A percentile compares a stretch with the other conserved stretches of the same genome.
These are phyloP conservation scores for Bocquillonia castaneifolia DNA, from an alignment of 441 rosid species.

Conservation along the genomic window DNA sequence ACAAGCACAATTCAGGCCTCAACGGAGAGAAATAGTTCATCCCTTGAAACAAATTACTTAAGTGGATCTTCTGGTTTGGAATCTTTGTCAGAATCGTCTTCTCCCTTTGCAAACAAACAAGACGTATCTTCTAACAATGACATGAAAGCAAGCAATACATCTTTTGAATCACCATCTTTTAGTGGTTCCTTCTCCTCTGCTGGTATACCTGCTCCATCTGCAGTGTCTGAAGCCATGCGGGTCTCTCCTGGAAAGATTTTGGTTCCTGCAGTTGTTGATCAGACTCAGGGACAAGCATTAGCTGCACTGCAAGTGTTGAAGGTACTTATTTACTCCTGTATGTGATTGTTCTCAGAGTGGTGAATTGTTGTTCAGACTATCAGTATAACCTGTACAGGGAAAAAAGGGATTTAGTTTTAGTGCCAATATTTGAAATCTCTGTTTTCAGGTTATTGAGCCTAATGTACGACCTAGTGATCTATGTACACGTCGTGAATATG, in stretches of 20 bases:
- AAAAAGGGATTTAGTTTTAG: slow-evolving; percentile 9
- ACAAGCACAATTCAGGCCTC: slow-evolving; percentile 28
- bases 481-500: slow-evolving; percentile 90
- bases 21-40: slow-evolving; percentile 33
- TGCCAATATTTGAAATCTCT: slow-evolving; percentile 12
- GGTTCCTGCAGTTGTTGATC: slow-evolving; percentile 78
- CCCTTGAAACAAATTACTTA: slow-evolving; percentile 32
- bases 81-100: slow-evolving; percentile 32
- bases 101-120: slow-evolving; percentile 34
- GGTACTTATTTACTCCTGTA: slow-evolving; percentile 33
- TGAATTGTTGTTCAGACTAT: background rate
- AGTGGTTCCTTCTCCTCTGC: slow-evolving; percentile 43
- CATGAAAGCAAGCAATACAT: slow-evolving; percentile 25
- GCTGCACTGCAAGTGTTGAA: slow-evolving; percentile 79
- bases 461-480: slow-evolving; percentile 68
- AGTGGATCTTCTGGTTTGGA: slow-evolving; percentile 30
- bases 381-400: background rate
- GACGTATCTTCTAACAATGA: slow-evolving; percentile 31
- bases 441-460: slow-evolving; percentile 75
- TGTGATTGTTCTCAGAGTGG: background rate
- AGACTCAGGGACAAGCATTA: slow-evolving; percentile 81
- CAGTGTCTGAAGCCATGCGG: slow-evolving; percentile 55
- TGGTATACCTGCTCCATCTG: slow-evolving; percentile 91
- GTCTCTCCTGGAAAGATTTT: slow-evolving; percentile 72
- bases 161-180: slow-evolving; percentile 31